Evolutionary conservation across 148 eudicot species (phyloP), one percentile per base, ranked within the genome.

Genomic region (Rhododendron molle): DNA sequence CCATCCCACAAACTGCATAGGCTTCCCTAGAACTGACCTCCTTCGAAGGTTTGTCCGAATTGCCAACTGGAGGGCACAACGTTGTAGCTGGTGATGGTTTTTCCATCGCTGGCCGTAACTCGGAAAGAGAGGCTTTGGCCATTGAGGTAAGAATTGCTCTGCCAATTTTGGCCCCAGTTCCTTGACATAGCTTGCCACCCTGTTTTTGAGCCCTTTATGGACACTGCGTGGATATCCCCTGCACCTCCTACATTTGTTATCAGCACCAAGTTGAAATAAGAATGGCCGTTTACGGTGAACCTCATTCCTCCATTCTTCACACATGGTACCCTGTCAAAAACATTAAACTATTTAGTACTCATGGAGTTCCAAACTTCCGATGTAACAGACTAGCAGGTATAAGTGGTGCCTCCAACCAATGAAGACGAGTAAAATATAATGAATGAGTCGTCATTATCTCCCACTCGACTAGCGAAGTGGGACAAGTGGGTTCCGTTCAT

Each of bases 131-230:
- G 88, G 77, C 80, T 15, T 83, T 89, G 90, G 65, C 93, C 89
- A 23, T 88, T 36, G 54, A 91, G 91, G 69, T 85, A 67, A 0
- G 90, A 85, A 85, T 89, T 85, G 85, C 89, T 91, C 76, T 91
- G 90, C 93, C 93, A 91, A 20, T 91, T 91, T 44, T 91, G 93
- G 38, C 93, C 93, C 93, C 93, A 91, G 60, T 91, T 91, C 80
- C 93, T 83, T 9, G 91, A 74, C 93, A 89, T 89, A 52, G 78
- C 36, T 84, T 89, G 85, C 93, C 93, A 91, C 30, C 89, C 85
- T 5, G 84, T 88, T 30, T 49, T 84, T 13, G 91, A 87, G 32
- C 88, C 91, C 85, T 88, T 91, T 28, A 91, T 89, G 72, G 87
- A 54, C 56, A 88, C 89, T 18, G 76, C 58, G 26, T 84, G 90